Base-by-base conservation (phyloP, 495 filamentous ascomycete genomes). In the Hypoxylon subgilvum region DNA sequence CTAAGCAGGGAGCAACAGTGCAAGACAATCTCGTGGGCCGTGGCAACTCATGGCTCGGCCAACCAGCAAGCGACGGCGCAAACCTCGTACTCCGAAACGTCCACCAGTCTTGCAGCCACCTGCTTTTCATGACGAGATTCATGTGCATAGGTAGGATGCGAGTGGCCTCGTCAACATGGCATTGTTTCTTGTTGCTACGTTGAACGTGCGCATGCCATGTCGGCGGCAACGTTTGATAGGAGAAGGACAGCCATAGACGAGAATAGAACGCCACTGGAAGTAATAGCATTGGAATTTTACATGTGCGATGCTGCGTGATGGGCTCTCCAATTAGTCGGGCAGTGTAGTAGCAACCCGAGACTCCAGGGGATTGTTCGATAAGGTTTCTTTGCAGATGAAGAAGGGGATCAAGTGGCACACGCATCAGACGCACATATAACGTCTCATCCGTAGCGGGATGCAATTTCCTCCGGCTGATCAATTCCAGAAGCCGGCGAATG, bases 391-490 rank as follows among this genome's bases (percentile, higher is more conserved):
- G 61, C 61, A 64, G 49, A 54, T 48, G 32, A 42, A 51, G 55
- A 50, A 43, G 61, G 61, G 49, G 41, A 49, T 31, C 31, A 21
- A n/a, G 18, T 16, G 38, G 25, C 41, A 32, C 13, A 39, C 16
- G 44, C 38, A 36, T 45, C 45, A 57, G 44, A 45, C 44, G 44
- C 54, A 53, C 48, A 42, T n/a, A 42, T 13, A 59, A 36, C 52
- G 61, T 64, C n/a, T 36, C 61, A 64, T 55, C 61, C 49, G 54
- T 45, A 54, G 44, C 54, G 49, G 36, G 31, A 54, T 55, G 30
- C 54, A 64, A 54, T 59, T 41, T 55, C 14, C 54, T 59, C 54
- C 54, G 54, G 54, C 21, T 59, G 61, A 64, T 64, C 61, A 58
- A 36, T 30, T 48, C 31, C 23, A 47, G 36, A 23, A 58, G 23